phyloP scores from a whole-genome alignment of 2,329 filamentous ascomycete genomes.

The Podosphaera aphanis region DNA sequence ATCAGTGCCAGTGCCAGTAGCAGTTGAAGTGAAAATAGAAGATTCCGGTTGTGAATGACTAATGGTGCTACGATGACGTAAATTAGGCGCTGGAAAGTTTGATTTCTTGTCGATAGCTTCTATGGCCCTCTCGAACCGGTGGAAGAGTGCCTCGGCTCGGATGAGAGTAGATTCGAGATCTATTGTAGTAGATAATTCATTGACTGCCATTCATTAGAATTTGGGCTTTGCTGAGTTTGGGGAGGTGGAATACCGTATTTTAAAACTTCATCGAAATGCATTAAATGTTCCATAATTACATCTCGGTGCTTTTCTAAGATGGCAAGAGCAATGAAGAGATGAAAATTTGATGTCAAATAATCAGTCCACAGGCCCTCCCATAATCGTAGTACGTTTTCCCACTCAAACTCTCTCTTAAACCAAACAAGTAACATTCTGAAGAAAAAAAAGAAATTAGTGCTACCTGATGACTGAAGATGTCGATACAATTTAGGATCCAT shows the following conservation, averaged over 20 bases:
- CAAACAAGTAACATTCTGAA: slow-evolving; percentile 97
- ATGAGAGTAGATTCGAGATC: slow-evolving; percentile 72
- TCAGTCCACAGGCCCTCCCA: slow-evolving; percentile 96
- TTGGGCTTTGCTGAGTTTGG: not conserved
- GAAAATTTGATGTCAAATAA: slow-evolving; percentile 68
- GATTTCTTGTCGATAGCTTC: slow-evolving; percentile 82
- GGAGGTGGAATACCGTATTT: slow-evolving; percentile 59
- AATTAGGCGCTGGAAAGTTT: slow-evolving; percentile 44
- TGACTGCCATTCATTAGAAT: slow-evolving; percentile 32
- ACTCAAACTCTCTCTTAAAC: slow-evolving; percentile 95
- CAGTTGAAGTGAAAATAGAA: not conserved
- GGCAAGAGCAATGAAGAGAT: slow-evolving; percentile 79
- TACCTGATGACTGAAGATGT: slow-evolving; percentile 73
- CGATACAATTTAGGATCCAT: slow-evolving; percentile 89
- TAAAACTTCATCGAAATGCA: slow-evolving; percentile 87
- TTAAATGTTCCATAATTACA: slow-evolving; percentile 82
- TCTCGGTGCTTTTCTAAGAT: slow-evolving; percentile 91
- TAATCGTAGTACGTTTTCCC: slow-evolving; percentile 61
- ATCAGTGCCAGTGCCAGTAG: slow-evolving; percentile 11
- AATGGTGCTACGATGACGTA: slow-evolving; percentile 12
- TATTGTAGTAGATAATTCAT: slow-evolving; percentile 82
- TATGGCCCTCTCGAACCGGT: slow-evolving; percentile 65
- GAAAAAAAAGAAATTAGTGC: slow-evolving; percentile 99
- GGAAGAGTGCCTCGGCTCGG: slow-evolving; percentile 71
- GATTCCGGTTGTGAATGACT: not conserved